A percentile compares a stretch with the other conserved stretches of the same genome.
These are phyloP conservation scores for Hyphodiscus hymeniophilus DNA, from an alignment of 495 filamentous ascomycete species.

Conservation along the genomic window DNA sequence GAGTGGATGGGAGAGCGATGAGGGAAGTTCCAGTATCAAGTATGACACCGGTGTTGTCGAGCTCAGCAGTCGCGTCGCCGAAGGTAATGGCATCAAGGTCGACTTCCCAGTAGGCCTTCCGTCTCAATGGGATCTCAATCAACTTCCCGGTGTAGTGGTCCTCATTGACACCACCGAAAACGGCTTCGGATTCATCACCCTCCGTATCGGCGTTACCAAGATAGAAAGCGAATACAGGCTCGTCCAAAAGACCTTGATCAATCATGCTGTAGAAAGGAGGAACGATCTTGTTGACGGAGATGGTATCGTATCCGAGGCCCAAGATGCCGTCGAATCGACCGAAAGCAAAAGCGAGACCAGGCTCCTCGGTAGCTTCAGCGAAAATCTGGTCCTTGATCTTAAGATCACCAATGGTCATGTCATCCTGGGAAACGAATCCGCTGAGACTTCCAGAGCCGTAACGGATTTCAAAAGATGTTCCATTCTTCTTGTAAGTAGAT, in stretches of 20 bases:
- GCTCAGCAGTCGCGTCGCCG: slow-evolving; percentile 71
- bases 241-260: slow-evolving; percentile 79
- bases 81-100: slow-evolving; percentile 88
- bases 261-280: slow-evolving; percentile 97
- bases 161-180: slow-evolving; percentile 87
- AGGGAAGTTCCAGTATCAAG: slow-evolving; percentile 98
- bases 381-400: slow-evolving; percentile 83
- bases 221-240: slow-evolving; percentile 95
- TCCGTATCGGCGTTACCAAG: slow-evolving; percentile 64
- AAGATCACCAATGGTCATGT: slow-evolving; percentile 79
- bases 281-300: slow-evolving; percentile 90
- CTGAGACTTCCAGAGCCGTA: slow-evolving; percentile 95
- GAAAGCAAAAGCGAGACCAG: slow-evolving; percentile 95
- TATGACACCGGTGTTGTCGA: slow-evolving; percentile 90
- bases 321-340: slow-evolving; percentile 97
- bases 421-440: slow-evolving; percentile 88
- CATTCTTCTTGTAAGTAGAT: slow-evolving; percentile 90
- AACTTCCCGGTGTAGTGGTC: slow-evolving; percentile 83
- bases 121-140: slow-evolving; percentile 84
- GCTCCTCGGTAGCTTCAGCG: slow-evolving; percentile 89
- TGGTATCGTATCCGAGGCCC: slow-evolving; percentile 87
- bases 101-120: slow-evolving; percentile 99
- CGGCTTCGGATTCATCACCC: slow-evolving; percentile 73
- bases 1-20: slow-evolving; percentile 84
- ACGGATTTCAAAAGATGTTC: slow-evolving; percentile 82